These are phyloP conservation scores for Patellaria atrata DNA, from an alignment of 495 filamentous ascomycete species.

Conservation along the genomic window DNA sequence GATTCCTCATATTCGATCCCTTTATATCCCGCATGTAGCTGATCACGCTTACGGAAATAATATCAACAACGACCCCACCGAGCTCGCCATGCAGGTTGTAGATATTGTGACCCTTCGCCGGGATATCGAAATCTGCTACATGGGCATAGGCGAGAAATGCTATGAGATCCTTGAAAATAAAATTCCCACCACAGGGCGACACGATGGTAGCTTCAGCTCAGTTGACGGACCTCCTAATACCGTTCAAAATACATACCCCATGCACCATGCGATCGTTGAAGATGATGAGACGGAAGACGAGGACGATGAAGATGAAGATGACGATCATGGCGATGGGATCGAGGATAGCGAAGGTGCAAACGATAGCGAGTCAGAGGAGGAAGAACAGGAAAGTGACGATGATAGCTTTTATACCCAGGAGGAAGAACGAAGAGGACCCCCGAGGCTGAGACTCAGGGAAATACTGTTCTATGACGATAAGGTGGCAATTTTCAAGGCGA, in stretches of 20 bases:
- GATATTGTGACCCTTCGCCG: conserved; percentile 79
- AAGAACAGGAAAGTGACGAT: conserved; percentile 27
- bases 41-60: conserved; percentile 42
- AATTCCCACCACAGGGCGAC: conserved; percentile 32
- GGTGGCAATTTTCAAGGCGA: conserved; percentile 67
- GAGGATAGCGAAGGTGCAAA: conserved; percentile 27
- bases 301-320: conserved; percentile 29
- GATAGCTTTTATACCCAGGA: conserved; percentile 34
- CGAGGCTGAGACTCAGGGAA: conserved; percentile 57
- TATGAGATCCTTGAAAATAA: conserved; percentile 72
- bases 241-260: conserved; percentile 7
- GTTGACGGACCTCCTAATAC: conserved; percentile 16
- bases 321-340: conserved; percentile 24
- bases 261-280: conserved; percentile 25
- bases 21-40: conserved; percentile 64
- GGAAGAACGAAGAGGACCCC: conserved; percentile 31
- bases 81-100: conserved; percentile 70
- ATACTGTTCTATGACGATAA: conserved; percentile 87
- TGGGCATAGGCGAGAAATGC: conserved; percentile 70
- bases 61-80: conserved; percentile 46
- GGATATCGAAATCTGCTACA: conserved; percentile 69
- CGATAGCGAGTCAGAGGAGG: conserved; percentile 31
- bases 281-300: conserved; percentile 36
- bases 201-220: conserved; percentile 6
- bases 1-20: conserved; percentile 57